Evolutionary conservation across 192 early-diverging fungal species (phyloP).

Genomic region (Dispira simplex): DNA sequence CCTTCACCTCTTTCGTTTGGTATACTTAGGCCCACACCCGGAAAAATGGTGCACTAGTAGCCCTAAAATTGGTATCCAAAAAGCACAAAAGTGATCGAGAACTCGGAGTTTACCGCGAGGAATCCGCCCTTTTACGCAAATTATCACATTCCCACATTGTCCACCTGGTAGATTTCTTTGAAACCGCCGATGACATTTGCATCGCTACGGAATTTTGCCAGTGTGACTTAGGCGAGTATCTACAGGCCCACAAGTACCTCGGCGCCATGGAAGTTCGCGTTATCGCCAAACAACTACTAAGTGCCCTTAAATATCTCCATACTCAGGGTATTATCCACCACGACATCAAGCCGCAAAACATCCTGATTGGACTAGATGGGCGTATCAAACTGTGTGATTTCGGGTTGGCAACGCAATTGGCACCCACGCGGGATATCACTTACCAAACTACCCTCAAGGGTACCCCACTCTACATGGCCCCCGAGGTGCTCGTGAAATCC

Average conservation of each 20-base stretch:
- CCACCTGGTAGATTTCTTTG: conserved; percentile 29
- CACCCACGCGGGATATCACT: conserved; percentile 1
- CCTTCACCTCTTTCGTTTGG: neutral
- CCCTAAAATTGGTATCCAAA: conserved; percentile 30
- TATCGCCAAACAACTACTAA: conserved; percentile 34
- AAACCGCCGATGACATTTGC: conserved; percentile 25
- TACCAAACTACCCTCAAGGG: conserved; percentile 12
- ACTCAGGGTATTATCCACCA: conserved; percentile 50
- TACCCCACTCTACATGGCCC: conserved; percentile 8
- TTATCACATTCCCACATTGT: conserved; percentile 29
- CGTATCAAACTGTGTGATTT: conserved; percentile 32
- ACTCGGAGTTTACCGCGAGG: conserved; percentile 29
- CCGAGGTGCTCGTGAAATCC: conserved; percentile 24
- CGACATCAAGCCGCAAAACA: conserved; percentile 53
- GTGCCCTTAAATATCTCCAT: conserved; percentile 45
- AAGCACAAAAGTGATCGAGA: conserved; percentile 19
- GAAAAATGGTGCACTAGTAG: conserved; percentile 19
- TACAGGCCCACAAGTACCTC: conserved; percentile 23
- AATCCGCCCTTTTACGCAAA: conserved; percentile 27
- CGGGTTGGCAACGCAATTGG: conserved; percentile 30
- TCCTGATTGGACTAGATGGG: conserved; percentile 44
- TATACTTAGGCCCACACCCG: conserved; percentile 16
- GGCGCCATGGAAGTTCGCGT: conserved; percentile 22
- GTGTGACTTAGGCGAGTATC: conserved; percentile 24
- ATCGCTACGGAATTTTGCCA: conserved; percentile 32